Evolutionary conservation across 192 early-diverging fungal genomes (phyloP).

Genomic region (Gonapodya sp.): DNA sequence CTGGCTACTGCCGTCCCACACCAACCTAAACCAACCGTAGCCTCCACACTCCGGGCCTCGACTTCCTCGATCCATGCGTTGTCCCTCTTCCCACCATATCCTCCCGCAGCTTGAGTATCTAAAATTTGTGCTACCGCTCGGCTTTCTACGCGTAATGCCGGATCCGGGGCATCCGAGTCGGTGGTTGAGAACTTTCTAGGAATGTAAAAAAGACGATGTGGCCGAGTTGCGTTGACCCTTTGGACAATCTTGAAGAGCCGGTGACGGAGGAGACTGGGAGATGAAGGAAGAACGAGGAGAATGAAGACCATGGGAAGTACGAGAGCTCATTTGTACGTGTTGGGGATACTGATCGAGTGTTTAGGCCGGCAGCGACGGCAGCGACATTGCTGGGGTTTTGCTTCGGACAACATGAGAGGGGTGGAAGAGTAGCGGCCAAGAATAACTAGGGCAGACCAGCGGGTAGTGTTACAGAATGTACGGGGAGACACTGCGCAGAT

Average conservation of each 20-base stretch:
- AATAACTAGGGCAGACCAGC: not conserved
- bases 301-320: not conserved
- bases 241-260: not conserved
- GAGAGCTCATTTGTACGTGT: too few relatives aligned
- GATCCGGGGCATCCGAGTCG: too few relatives aligned
- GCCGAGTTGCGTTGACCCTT: not conserved
- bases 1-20: not conserved
- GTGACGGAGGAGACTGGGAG: too few relatives aligned
- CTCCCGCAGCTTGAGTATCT: not conserved
- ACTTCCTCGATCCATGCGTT: not conserved
- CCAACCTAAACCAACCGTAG: not conserved
- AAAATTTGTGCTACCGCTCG: not conserved
- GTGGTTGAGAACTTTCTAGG: not conserved
- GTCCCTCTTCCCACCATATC: not conserved
- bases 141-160: not conserved
- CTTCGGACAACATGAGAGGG: not conserved
- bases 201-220: not conserved
- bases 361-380: too few relatives aligned
- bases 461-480: not conserved
- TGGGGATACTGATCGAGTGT: too few relatives aligned
- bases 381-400: not conserved
- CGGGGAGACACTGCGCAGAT: not conserved
- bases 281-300: not conserved
- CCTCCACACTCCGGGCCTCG: not conserved
- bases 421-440: not conserved